These are phyloP conservation scores for Gentiana dahurica DNA, from an alignment of 257 asterid genomes.

Conservation along the genomic window DNA sequence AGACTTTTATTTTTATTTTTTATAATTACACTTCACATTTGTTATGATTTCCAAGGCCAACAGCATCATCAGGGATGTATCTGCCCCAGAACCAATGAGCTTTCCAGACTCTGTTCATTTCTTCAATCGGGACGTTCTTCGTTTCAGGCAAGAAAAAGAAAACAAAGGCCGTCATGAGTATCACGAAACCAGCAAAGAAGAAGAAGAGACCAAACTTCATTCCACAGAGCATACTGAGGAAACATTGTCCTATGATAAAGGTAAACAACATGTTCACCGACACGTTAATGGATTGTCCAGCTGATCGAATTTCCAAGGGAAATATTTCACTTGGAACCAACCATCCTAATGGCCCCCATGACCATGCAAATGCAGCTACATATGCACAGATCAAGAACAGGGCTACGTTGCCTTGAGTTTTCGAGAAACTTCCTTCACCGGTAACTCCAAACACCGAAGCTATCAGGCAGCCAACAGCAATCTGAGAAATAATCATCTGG, in stretches of 20 bases:
- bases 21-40: neutral
- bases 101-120: constrained; percentile 43
- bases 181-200: constrained; percentile 36
- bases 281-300: constrained; percentile 37
- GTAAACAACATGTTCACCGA: constrained; percentile 40
- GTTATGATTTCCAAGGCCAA: constrained; percentile 23
- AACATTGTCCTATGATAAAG: constrained; percentile 35
- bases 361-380: constrained; percentile 56
- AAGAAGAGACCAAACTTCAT: constrained; percentile 38
- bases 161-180: constrained; percentile 27
- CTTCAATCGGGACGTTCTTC: constrained; percentile 40
- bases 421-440: constrained; percentile 24
- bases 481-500: constrained; percentile 28
- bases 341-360: constrained; percentile 73
- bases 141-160: constrained; percentile 42
- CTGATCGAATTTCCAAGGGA: constrained; percentile 45
- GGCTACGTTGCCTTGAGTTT: constrained; percentile 21
- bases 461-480: constrained; percentile 19
- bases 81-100: constrained; percentile 44
- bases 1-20: too few relatives aligned
- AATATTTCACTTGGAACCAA: constrained; percentile 54
- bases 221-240: constrained; percentile 31
- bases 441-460: constrained; percentile 23
- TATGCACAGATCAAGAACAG: constrained; percentile 37
- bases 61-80: constrained; percentile 37